A percentile compares a stretch with the other conserved stretches of the same genome.
These are phyloP conservation scores for Cordia subcordata DNA, from an alignment of 257 asterid species.

Conservation along the genomic window DNA sequence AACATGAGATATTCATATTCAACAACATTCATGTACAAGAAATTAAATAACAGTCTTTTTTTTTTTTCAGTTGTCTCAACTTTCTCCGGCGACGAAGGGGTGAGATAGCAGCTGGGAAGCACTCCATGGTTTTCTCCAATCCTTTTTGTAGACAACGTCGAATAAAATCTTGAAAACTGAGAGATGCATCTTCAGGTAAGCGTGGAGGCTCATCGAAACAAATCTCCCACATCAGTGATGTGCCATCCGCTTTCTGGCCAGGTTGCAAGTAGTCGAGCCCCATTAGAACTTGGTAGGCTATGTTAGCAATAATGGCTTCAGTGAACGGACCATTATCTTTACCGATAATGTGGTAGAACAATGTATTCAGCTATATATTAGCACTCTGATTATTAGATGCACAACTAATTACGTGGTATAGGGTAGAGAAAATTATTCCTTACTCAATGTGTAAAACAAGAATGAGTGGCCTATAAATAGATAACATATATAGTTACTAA, in stretches of 20 bases:
- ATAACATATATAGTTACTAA: no score
- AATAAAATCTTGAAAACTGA: not conserved
- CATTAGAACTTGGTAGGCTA: conserved; percentile 4
- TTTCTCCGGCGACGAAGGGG: not conserved
- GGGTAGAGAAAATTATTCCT: no score
- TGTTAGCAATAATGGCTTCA: not conserved
- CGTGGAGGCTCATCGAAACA: conserved; percentile 5
- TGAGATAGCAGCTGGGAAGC: not conserved
- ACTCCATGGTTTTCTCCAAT: not conserved
- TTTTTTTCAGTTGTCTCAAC: not conserved
- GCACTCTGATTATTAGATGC: no score
- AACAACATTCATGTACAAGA: no score
- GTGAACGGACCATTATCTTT: not conserved
- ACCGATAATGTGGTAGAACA: no score
- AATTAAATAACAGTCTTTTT: no score
- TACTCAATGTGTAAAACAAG: no score
- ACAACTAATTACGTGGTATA: no score
- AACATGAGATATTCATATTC: no score
- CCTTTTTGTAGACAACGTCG: not conserved
- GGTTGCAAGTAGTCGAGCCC: conserved; percentile 1
- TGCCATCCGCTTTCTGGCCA: not conserved
- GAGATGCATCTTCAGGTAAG: conserved; percentile 1
- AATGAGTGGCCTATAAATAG: no score
- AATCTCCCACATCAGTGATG: not conserved
- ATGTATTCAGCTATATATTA: no score